Base-by-base conservation (phyloP, 2,329 filamentous ascomycete species). In the Sphaerostilbella broomeana region DNA sequence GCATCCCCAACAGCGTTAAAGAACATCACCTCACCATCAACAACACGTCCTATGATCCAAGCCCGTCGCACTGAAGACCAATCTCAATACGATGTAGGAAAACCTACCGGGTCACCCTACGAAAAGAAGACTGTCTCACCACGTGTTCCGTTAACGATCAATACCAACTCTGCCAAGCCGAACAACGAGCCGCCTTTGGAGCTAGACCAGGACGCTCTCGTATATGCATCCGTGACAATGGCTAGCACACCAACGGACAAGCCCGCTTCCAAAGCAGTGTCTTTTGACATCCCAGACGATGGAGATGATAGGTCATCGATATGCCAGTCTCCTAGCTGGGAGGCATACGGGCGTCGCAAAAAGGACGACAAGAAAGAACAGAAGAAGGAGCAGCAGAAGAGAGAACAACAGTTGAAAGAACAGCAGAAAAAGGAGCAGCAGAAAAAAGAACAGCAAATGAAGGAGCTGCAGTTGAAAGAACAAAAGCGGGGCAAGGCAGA, bases 261-360 rank as follows among this genome's bases (percentile, higher is more conserved):
- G 13, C 40, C 39, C 10, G 21, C 20, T 2, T 27, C 52, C n/a
- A 59, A 58, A 24, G 51, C 51, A 3, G 57, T 61, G 11, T 53
- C 59, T 3, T 60, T 59, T 28, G 50, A 51, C 29, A 54, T 59
- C 1, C 58, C 59, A 2, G 49, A 57, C 2, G 49, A 56, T 5
- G 49, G 59, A 5, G 50, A 57, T 7, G 54, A 55, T 15, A 53
- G 49, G 19, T 50, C 48, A 5, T 59, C 61, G 0, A 74, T 79
- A 38, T 81, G 77, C 45, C 73, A 77, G 40, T 80, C 77, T 2
- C 77, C 77, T 2, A 77, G 69, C 40, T 80, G 77, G 77, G 75
- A 78, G 46, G 69, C 72, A 16, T 74, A 74, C 48, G 65, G 67
- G 3, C 66, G 69, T 15, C 69, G 64, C 47, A 75, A 72, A 49